Evolutionary conservation across 331 rosid species (phyloP).

Genomic region (Quercus phellos): DNA sequence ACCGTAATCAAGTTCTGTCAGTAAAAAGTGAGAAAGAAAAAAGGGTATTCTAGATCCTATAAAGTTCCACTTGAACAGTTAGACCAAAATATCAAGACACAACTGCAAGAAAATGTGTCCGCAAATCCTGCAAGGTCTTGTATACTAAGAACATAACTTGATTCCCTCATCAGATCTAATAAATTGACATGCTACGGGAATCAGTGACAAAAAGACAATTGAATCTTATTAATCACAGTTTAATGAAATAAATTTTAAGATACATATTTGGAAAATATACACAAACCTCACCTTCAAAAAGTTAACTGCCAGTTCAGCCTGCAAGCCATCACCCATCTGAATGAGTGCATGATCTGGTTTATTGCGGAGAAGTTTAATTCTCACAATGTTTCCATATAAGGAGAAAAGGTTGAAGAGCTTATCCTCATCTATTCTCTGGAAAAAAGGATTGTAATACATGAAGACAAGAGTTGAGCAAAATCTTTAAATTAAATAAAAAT

Average conservation of each 20-base stretch:
- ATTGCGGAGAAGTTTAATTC: constrained; percentile 90
- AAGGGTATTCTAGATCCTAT: not conserved
- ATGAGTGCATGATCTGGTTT: constrained; percentile 97
- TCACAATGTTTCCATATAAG: constrained; percentile 89
- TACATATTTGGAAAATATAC: not conserved
- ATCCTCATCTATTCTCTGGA: constrained; percentile 94
- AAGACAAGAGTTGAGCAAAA: constrained; percentile 6
- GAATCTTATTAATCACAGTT: not conserved
- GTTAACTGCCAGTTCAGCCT: constrained; percentile 95
- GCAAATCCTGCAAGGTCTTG: not conserved
- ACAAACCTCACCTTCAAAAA: constrained; percentile 74
- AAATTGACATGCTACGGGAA: not conserved
- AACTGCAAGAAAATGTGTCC: not conserved
- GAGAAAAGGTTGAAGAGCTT: constrained; percentile 95
- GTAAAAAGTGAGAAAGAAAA: not conserved
- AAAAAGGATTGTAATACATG: constrained; percentile 20
- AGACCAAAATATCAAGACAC: not conserved
- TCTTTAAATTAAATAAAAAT: not conserved
- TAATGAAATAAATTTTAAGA: not conserved
- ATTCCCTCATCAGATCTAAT: not conserved
- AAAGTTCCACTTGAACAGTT: not conserved
- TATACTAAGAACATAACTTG: not conserved
- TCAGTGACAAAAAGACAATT: not conserved
- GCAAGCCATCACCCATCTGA: constrained; percentile 99
- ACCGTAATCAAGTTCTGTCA: not conserved